Conservation (phyloP, 225 moss, liverwort and hornwort species). For the Marchantia polymorpha region DNA sequence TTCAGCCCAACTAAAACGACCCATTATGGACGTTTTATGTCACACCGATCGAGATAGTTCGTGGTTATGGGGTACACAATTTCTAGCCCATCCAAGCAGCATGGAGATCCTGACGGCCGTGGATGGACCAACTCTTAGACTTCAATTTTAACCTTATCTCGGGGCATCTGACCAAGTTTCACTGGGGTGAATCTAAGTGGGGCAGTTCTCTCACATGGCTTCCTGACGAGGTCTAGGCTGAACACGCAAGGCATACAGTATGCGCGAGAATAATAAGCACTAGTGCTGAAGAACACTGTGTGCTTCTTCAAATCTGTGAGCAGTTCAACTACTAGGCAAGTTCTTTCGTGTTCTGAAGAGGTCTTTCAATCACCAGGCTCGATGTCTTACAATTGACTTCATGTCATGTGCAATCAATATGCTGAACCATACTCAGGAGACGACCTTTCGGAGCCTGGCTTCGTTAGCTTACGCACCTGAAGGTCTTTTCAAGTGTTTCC, state of each 20-base stretch:
- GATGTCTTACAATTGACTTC: not conserved
- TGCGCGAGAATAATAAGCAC: not conserved
- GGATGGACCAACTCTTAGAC: too few species aligned
- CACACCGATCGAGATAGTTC: too few species aligned
- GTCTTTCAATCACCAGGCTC: not conserved
- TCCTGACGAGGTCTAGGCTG: not conserved
- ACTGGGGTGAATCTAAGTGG: not conserved
- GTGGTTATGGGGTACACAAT: too few species aligned
- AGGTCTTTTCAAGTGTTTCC: too few species aligned
- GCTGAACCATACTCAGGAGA: not conserved
- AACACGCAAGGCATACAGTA: not conserved
- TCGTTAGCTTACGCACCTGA: not conserved
- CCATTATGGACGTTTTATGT: too few species aligned
- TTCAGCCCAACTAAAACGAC: too few species aligned
- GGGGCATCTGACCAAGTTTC: too few species aligned
- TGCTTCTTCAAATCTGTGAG: not conserved
- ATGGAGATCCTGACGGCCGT: too few species aligned
- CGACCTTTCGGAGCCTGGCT: not conserved
- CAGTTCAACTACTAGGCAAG: not conserved
- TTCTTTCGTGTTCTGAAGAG: not conserved
- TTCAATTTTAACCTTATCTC: too few species aligned
- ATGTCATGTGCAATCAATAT: not conserved
- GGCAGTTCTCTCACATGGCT: conserved; percentile 1
- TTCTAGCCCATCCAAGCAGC: too few species aligned
- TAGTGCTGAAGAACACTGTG: not conserved